These are phyloP conservation scores for Pulveroboletus sp. DNA, from an alignment of 768 basidiomycete genomes.

Conservation along the genomic window DNA sequence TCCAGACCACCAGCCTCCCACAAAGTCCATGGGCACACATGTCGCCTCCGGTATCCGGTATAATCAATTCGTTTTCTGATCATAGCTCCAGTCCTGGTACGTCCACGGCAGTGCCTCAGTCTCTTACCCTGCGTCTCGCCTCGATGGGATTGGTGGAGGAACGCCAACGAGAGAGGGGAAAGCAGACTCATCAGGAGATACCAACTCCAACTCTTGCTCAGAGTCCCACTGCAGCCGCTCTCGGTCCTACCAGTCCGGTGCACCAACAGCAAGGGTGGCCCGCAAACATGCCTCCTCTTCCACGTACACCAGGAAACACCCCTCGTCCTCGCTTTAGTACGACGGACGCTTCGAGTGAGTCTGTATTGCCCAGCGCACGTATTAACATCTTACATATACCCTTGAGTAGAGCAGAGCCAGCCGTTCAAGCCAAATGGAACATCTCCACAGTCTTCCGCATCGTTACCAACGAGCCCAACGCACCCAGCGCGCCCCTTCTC, in stretches of 20 bases:
- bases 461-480: conserved; percentile 24
- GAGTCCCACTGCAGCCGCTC: conserved; percentile 8
- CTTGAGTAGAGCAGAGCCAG: background rate
- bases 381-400: conserved; percentile 5
- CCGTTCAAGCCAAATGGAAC: conserved; percentile 10
- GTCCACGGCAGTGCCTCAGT: conserved; percentile 16
- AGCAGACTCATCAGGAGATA: conserved; percentile 6
- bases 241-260: conserved; percentile 9
- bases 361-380: background rate
- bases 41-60: conserved; percentile 6
- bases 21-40: conserved; percentile 6
- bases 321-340: conserved; percentile 13
- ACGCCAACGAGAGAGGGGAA: conserved; percentile 14
- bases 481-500: conserved; percentile 10
- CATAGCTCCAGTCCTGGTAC: conserved; percentile 3
- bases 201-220: conserved; percentile 5
- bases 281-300: conserved; percentile 27
- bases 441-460: conserved; percentile 8
- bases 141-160: conserved; percentile 23
- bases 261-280: conserved; percentile 21
- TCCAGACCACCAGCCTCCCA: background rate
- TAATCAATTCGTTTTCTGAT: conserved; percentile 7
- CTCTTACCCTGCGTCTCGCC: conserved; percentile 33
- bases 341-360: conserved; percentile 13
- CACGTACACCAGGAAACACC: conserved; percentile 20